A percentile compares a stretch with the other conserved stretches of the same genome.
phyloP scores from a whole-genome alignment of 345 rosid genomes.

The Euphorbia tirucalli region DNA sequence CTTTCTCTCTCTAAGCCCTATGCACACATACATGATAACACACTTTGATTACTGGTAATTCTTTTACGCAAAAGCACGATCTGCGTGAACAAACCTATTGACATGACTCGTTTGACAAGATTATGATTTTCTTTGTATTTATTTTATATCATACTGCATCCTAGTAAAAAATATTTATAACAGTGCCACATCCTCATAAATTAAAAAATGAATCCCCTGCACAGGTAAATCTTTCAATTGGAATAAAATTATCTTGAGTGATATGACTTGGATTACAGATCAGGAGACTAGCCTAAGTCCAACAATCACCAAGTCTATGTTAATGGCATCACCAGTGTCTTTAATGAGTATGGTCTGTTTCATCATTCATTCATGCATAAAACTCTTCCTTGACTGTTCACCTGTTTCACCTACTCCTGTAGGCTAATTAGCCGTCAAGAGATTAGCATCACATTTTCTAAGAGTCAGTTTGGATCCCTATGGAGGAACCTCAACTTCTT shows the following conservation, averaged over 20 bases:
- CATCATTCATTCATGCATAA: not conserved
- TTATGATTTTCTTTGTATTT: too few species aligned
- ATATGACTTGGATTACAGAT: not conserved
- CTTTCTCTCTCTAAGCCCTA: not conserved
- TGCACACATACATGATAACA: too few species aligned
- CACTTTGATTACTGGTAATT: too few species aligned
- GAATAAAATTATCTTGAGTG: not conserved
- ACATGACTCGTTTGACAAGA: too few species aligned
- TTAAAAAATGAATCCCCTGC: too few species aligned
- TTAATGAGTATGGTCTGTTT: not conserved
- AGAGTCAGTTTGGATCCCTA: constrained; percentile 1
- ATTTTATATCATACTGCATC: too few species aligned
- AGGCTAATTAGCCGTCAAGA: not conserved
- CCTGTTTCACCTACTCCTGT: constrained; percentile 19
- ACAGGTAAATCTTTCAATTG: too few species aligned
- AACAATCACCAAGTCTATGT: not conserved
- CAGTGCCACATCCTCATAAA: too few species aligned
- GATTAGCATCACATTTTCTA: not conserved
- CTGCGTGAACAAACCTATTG: too few species aligned
- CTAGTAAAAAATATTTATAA: too few species aligned
- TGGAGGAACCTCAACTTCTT: not conserved
- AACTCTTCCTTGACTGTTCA: constrained; percentile 15
- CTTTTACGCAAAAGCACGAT: too few species aligned
- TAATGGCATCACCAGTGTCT: constrained; percentile 3
- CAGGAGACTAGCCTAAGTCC: not conserved